These are phyloP conservation scores for Ogataea paraovalis DNA, from an alignment of 805 yeast species.

Conservation along the genomic window DNA sequence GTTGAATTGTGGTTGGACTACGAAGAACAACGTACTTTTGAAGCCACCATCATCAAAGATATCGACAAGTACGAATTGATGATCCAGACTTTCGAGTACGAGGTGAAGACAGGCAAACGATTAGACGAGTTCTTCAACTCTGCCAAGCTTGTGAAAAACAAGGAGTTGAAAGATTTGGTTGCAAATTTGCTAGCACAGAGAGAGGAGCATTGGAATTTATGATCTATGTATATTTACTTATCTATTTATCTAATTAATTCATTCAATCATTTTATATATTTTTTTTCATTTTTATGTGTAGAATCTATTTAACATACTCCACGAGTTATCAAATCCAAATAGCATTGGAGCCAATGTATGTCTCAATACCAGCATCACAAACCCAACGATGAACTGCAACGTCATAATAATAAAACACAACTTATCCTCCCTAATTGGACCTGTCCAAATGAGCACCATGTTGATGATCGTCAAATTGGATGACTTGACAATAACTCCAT, in stretches of 20 bases:
- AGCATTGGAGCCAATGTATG: slow-evolving; percentile 82
- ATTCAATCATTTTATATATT: no score
- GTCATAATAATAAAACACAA: slow-evolving; percentile 58
- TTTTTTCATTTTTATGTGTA: slow-evolving; percentile 6
- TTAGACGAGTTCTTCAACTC: slow-evolving; percentile 70
- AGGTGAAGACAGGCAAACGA: slow-evolving; percentile 56
- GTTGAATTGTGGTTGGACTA: slow-evolving; percentile 80
- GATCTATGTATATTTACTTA: not conserved
- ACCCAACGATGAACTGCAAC: slow-evolving; percentile 64
- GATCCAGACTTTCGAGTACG: slow-evolving; percentile 81
- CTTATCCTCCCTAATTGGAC: slow-evolving; percentile 83
- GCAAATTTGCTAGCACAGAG: slow-evolving; percentile 52
- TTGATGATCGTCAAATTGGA: slow-evolving; percentile 89
- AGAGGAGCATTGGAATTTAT: slow-evolving; percentile 33
- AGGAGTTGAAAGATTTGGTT: slow-evolving; percentile 67
- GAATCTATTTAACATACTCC: slow-evolving; percentile 32
- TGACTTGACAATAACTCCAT: slow-evolving; percentile 33
- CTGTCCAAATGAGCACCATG: slow-evolving; percentile 75
- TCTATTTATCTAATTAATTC: no score
- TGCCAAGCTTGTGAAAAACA: slow-evolving; percentile 57
- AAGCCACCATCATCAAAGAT: slow-evolving; percentile 89
- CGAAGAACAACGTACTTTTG: slow-evolving; percentile 75
- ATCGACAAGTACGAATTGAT: slow-evolving; percentile 88
- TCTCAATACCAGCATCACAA: slow-evolving; percentile 62
- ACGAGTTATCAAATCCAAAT: slow-evolving; percentile 83